These are phyloP conservation scores for Aristolochia californica DNA, from an alignment of 164 flowering plant genomes.

Conservation along the genomic window DNA sequence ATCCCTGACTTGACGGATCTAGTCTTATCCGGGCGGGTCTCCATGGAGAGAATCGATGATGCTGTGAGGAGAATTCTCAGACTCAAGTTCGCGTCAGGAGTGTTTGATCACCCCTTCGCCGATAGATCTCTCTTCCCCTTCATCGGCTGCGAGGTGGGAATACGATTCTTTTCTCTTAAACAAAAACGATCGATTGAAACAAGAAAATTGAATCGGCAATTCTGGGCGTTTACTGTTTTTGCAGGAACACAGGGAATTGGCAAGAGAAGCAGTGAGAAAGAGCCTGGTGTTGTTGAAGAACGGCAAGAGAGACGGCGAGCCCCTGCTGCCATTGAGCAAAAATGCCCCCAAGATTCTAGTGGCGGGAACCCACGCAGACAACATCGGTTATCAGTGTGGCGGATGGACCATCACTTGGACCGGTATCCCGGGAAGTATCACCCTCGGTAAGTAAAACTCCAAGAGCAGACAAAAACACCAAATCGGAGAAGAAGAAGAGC, in stretches of 20 bases:
- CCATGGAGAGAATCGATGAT: conserved; percentile 22
- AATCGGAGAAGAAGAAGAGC: too few relatives aligned
- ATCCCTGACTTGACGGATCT: conserved; percentile 11
- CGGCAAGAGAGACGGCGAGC: conserved; percentile 7
- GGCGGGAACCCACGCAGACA: conserved; percentile 20
- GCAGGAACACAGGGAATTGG: conserved; percentile 26
- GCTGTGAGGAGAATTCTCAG: conserved; percentile 28
- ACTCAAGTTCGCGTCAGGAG: conserved; percentile 25
- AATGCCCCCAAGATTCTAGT: conserved; percentile 13
- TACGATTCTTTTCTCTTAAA: not conserved
- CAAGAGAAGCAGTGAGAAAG: conserved; percentile 30
- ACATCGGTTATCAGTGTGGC: conserved; percentile 20
- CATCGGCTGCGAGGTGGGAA: conserved; percentile 20
- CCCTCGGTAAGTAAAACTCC: conserved; percentile 3
- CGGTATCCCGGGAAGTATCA: conserved; percentile 12
- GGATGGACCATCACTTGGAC: conserved; percentile 23
- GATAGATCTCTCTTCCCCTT: conserved; percentile 17
- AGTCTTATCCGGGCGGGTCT: conserved; percentile 12
- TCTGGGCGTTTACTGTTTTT: not conserved
- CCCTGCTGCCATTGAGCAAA: conserved; percentile 13
- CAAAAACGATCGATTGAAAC: not conserved
- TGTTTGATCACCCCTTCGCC: conserved; percentile 26
- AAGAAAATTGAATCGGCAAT: too few relatives aligned
- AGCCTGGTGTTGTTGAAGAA: conserved; percentile 24
- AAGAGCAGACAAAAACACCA: too few relatives aligned